Evolutionary conservation across 371 early-diverging fungal genomes (phyloP).

Genomic region (Catenaria anguillulae): DNA sequence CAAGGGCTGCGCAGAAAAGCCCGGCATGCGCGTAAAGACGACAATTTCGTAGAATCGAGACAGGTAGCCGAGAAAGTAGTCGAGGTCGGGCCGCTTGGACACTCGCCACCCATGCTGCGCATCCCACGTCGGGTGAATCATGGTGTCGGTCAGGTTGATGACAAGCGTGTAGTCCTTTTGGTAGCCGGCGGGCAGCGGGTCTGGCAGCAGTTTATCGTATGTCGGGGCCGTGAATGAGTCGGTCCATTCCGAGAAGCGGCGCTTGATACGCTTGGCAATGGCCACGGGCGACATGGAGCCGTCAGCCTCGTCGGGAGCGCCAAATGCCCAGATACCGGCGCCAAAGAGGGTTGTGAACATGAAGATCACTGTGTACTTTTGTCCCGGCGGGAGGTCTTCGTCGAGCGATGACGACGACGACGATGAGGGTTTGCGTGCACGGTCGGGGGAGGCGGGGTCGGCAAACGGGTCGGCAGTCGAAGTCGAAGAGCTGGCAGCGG

Average conservation of each 20-base stretch:
- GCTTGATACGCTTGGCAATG: not conserved
- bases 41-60: conserved; percentile 87
- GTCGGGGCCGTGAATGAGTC: conserved; percentile 33
- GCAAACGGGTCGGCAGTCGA: too few relatives aligned
- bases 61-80: conserved; percentile 81
- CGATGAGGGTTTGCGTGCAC: too few relatives aligned
- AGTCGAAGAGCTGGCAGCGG: too few relatives aligned
- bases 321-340: not conserved
- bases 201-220: conserved; percentile 74
- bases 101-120: conserved; percentile 86
- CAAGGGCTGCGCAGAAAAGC: conserved; percentile 59
- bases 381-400: not conserved
- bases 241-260: not conserved
- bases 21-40: conserved; percentile 71
- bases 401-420: not conserved
- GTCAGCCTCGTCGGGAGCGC: not conserved
- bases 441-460: too few relatives aligned
- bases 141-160: conserved; percentile 81
- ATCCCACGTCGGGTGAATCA: conserved; percentile 84
- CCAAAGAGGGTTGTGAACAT: not conserved
- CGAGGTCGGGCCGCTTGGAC: conserved; percentile 87
- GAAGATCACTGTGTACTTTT: not conserved
- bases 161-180: conserved; percentile 77
- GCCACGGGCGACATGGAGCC: not conserved
- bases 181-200: conserved; percentile 59